phyloP scores from a whole-genome alignment of 1,139 yeast species.

The Zygotorulaspora mrakii region DNA sequence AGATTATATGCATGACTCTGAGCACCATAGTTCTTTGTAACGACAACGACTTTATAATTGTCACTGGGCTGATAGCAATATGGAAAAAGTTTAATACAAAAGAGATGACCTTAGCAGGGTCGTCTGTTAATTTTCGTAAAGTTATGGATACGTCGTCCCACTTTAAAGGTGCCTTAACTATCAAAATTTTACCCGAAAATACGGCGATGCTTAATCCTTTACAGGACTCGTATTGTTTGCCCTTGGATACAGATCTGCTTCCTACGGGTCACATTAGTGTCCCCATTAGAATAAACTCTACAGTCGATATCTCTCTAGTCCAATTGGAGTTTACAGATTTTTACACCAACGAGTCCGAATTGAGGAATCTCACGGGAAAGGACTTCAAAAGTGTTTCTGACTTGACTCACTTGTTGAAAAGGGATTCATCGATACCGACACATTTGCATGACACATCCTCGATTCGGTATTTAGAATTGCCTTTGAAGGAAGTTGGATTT shows the following conservation, averaged over 20 bases:
- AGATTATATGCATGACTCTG: constrained; percentile 37
- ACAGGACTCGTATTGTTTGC: constrained; percentile 60
- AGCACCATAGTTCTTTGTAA: constrained; percentile 40
- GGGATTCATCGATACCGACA: constrained; percentile 26
- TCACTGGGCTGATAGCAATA: constrained; percentile 44
- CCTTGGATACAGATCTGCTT: constrained; percentile 37
- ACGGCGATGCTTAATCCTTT: constrained; percentile 82
- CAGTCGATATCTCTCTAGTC: constrained; percentile 64
- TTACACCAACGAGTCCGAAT: constrained; percentile 46
- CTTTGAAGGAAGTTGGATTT: constrained; percentile 65
- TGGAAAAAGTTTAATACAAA: constrained; percentile 52
- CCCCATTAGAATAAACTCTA: constrained; percentile 80
- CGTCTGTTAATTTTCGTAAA: constrained; percentile 39
- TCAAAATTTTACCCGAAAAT: constrained; percentile 87
- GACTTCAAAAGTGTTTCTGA: constrained; percentile 49
- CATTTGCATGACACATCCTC: constrained; percentile 31
- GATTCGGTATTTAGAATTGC: constrained; percentile 49
- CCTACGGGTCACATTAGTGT: constrained; percentile 41
- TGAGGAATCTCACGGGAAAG: constrained; percentile 53
- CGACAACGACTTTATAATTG: constrained; percentile 45
- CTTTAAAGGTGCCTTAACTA: constrained; percentile 79
- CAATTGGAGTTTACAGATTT: constrained; percentile 64
- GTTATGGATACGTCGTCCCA: constrained; percentile 64
- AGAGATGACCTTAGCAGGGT: constrained; percentile 69
- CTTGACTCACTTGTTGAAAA: constrained; percentile 39